Percentiles rank a stretch among this genome's conserved stretches.
Conservation (phyloP, 148 eudicot genomes). For the Persicaria maculosa region DNA sequence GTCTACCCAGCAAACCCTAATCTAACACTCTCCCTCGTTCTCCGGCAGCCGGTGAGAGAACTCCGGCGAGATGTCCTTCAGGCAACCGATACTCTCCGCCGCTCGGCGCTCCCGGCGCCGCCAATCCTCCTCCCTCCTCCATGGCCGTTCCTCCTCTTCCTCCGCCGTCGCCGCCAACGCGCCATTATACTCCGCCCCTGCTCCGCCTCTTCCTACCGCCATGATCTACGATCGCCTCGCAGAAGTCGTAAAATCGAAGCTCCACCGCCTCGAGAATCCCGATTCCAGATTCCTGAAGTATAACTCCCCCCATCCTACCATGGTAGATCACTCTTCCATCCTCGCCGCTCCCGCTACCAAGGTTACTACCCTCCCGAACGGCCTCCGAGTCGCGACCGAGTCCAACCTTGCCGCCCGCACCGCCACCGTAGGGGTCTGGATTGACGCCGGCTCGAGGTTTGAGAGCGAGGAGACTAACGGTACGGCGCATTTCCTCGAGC, state of each 20-base stretch:
- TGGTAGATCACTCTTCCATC: conserved; percentile 44
- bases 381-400: conserved; percentile 72
- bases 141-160: conserved; percentile 7
- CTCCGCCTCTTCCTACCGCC: conserved; percentile 40
- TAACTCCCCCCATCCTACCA: conserved; percentile 65
- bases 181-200: conserved; percentile 18
- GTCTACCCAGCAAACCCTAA: conserved; percentile 4
- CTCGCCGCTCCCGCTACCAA: conserved; percentile 47
- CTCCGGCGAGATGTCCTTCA: conserved; percentile 8
- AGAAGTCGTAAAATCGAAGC: conserved; percentile 46
- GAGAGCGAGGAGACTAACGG: conserved; percentile 64
- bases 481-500: conserved; percentile 74
- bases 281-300: conserved; percentile 49
- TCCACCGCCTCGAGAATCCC: conserved; percentile 38
- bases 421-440: conserved; percentile 91
- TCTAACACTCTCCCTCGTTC: neutral
- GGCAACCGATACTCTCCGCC: neutral
- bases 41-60: neutral
- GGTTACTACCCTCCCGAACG: conserved; percentile 59
- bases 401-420: conserved; percentile 44
- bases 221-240: conserved; percentile 76
- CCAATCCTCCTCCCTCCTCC: conserved; percentile 5
- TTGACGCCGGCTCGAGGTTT: conserved; percentile 72
- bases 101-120: neutral
- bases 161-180: conserved; percentile 23